phyloP scores from a whole-genome alignment of 2,329 filamentous ascomycete genomes.

The Fusarium anthophilum region DNA sequence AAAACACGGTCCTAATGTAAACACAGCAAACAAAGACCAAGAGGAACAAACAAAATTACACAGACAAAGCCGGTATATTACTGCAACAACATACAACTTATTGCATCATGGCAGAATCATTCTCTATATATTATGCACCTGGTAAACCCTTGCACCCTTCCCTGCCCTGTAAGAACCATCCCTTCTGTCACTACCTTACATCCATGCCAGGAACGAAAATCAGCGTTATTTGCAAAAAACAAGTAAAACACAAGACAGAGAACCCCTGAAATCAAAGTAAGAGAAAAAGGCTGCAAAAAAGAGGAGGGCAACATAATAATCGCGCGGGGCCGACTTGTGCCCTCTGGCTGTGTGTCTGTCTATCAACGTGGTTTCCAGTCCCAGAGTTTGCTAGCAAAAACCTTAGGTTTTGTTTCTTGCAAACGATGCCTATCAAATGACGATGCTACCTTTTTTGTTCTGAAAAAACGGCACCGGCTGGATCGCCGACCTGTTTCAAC shows the following conservation, averaged over 20 bases:
- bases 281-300: conserved; percentile 37
- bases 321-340: conserved; percentile 38
- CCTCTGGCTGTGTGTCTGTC: conserved; percentile 45
- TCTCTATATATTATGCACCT: conserved; percentile 46
- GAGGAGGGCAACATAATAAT: conserved; percentile 39
- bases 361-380: conserved; percentile 42
- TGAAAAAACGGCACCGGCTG: conserved; percentile 42
- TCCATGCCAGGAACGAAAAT: conserved; percentile 39
- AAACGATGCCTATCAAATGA: conserved; percentile 43
- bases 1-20: not conserved
- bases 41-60: not conserved
- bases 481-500: conserved; percentile 39
- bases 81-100: conserved; percentile 10
- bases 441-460: conserved; percentile 38
- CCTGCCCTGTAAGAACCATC: conserved; percentile 35
- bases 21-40: not conserved
- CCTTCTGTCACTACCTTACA: conserved; percentile 40
- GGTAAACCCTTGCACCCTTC: conserved; percentile 39
- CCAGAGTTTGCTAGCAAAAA: conserved; percentile 39
- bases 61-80: not conserved
- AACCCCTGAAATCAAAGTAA: conserved; percentile 36
- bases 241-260: conserved; percentile 31
- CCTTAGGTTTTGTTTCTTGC: conserved; percentile 33
- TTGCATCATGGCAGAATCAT: conserved; percentile 39
- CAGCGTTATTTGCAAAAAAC: conserved; percentile 23